Evolutionary conservation across 2,329 filamentous ascomycete species (phyloP), one percentile per base, ranked within the genome.

Genomic region (Alternaria gansuensis): DNA sequence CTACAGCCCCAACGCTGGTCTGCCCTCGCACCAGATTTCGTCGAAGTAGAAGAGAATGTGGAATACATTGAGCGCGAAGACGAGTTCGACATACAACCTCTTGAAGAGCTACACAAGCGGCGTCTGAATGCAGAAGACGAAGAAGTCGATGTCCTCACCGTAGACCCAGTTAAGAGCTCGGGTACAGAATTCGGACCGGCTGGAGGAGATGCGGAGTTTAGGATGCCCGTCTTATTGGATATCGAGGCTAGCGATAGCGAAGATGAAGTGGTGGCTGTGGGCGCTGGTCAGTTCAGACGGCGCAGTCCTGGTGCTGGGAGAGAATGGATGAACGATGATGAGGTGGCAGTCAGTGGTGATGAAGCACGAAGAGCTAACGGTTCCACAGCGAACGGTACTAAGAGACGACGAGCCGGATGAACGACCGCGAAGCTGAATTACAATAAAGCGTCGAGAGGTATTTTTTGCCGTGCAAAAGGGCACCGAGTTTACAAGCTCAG

Each of bases 1-100:
- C 88, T 94, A 39, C 95, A 92, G 54, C 94, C 95, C 9, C 96
- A 99, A 75, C 91, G 95, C 70, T 99, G 95, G 96, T 97, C 93
- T 14, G 94, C 95, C 2, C 84, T 99, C 29, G 96, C 96, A 5
- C 95, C 95, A 0, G 96, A 99, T 78, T 99, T 99, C 77, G 91
- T 89, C 39, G 95, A 99, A 78, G 93, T 99, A 13, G 95, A 99
- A 78, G 95, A 99, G 79, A 99, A 99, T 69, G 93, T 97, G 23
- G 92, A 98, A 76, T 99, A 99, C 75, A 87, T 96, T 40, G 95
- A 99, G 77, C 87, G 87, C 55, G 95, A 99, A 79, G 95, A 99
- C 75, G 95, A 99, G 75, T 99, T 99, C 70, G 96, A 99, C 77
- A 96, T 98, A 56, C 95, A 98, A 74, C 93, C 93, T 0, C 90